Evolutionary conservation across 176 grass and related monocot species (phyloP).

Genomic region (Oryza meridionalis): DNA sequence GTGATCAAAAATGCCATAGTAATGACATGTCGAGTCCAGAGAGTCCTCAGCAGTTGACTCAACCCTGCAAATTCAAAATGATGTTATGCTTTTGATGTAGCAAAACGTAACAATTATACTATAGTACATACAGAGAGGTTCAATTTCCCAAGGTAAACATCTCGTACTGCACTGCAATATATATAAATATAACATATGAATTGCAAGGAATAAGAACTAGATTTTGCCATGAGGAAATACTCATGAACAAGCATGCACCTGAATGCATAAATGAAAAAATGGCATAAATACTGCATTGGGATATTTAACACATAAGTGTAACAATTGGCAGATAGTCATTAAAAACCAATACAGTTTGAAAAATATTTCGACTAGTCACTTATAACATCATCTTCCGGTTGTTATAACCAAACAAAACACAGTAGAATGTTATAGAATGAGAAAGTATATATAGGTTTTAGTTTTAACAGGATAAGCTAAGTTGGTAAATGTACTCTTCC

Average conservation of each 20-base stretch:
- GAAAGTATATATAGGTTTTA: background rate
- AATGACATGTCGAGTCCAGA: constrained; percentile 56
- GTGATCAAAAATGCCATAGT: constrained; percentile 75
- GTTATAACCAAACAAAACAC: background rate
- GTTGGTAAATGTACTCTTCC: background rate
- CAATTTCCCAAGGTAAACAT: constrained; percentile 26
- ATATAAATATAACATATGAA: constrained; percentile 16
- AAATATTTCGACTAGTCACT: constrained; percentile 22
- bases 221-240: constrained; percentile 23
- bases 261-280: constrained; percentile 11
- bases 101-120: constrained; percentile 31
- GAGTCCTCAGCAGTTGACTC: constrained; percentile 61
- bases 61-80: constrained; percentile 66
- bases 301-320: constrained; percentile 10
- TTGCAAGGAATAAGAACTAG: constrained; percentile 2
- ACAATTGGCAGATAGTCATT: constrained; percentile 10
- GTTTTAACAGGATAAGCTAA: background rate
- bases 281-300: background rate
- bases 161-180: constrained; percentile 10
- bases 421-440: background rate
- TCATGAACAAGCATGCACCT: background rate
- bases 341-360: constrained; percentile 6
- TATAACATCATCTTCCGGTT: background rate
- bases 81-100: constrained; percentile 34
- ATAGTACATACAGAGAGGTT: constrained; percentile 28